Conservation (phyloP, 2,329 filamentous ascomycete genomes). For the Aspergillus fumigatiaffinis region DNA sequence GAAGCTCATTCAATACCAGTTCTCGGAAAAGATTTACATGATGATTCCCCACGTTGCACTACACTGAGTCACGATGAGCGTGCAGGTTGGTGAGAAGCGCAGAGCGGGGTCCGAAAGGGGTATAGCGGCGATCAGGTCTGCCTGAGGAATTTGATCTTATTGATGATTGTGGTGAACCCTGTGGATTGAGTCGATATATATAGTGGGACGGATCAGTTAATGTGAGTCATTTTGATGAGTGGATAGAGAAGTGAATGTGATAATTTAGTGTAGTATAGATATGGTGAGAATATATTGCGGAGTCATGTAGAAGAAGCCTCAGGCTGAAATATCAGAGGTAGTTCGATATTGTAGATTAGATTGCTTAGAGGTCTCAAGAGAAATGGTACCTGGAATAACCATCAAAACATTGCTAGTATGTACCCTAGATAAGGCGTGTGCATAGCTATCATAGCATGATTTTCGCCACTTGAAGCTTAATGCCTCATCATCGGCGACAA, state of each 20-base stretch:
- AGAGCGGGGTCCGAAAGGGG: conserved; percentile 24
- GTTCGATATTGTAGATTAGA: not conserved
- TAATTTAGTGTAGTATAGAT: not conserved
- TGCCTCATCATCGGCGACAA: not conserved
- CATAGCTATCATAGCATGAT: not conserved
- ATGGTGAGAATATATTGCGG: not conserved
- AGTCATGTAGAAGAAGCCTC: too few species aligned
- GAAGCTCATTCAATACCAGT: not conserved
- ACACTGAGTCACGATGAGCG: conserved; percentile 3
- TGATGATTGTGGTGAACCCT: not conserved
- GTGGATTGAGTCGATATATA: not conserved
- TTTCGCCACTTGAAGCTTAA: not conserved
- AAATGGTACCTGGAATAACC: not conserved
- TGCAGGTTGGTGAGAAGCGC: not conserved
- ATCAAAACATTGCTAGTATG: not conserved
- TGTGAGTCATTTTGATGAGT: not conserved
- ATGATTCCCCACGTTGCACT: not conserved
- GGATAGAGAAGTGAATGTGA: not conserved
- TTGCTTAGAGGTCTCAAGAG: not conserved
- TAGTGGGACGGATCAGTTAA: not conserved
- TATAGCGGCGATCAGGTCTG: conserved; percentile 7
- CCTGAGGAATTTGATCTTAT: conserved; percentile 12
- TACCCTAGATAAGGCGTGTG: not conserved
- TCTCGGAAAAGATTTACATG: not conserved
- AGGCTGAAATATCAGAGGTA: not conserved